Base-by-base conservation (phyloP, 768 basidiomycete genomes). In the Infundibulicybe gibba region DNA sequence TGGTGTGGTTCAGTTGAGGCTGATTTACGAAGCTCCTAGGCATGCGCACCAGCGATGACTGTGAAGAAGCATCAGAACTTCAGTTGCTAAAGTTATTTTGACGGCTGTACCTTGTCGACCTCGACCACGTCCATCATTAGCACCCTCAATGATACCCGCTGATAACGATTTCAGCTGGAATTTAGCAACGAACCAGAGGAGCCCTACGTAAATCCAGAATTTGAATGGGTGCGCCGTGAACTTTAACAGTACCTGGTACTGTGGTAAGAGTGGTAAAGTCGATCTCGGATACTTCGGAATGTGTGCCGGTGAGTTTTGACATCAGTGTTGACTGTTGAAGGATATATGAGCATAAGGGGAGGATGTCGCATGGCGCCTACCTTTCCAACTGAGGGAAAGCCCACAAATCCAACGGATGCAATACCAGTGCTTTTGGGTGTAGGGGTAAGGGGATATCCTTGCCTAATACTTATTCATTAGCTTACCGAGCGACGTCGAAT, bases 71-170 rank as follows among this genome's bases (percentile, higher is more conserved):
- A 42, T 45, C 11, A 37, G 25, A 17, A 32, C 13, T 31, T 34
- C 17, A 58, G 61, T 54, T 14, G 57, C 60, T 37, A n/a, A n/a
- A n/a, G 65, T 52, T 44, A 12, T 44, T 17, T 21, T 37, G 39
- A 3, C 10, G 32, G 19, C 76, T 83, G 48, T 59, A 76, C 86
- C 86, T 79, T 98, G 95, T 54, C 91, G 86, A 77, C 95, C 95
- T 75, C 95, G 74, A 65, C 95, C 95, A 63, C 90, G 83, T 45
- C 94, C 94, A 56, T 97, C 94, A 59, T 93, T 92, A 20, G 95
- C 95, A 56, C 95, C 95, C 64, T 97, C 95, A 52, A 98, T 97
- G 53, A 98, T 98, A 74, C 97, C 95, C 53, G 93, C 87, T 91
- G 52, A 55, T 46, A 14, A 37, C 16, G 17, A 5, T 5, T 17